Evolutionary conservation across 2,329 filamentous ascomycete species (phyloP).

Genomic region (Fusarium beomiforme): DNA sequence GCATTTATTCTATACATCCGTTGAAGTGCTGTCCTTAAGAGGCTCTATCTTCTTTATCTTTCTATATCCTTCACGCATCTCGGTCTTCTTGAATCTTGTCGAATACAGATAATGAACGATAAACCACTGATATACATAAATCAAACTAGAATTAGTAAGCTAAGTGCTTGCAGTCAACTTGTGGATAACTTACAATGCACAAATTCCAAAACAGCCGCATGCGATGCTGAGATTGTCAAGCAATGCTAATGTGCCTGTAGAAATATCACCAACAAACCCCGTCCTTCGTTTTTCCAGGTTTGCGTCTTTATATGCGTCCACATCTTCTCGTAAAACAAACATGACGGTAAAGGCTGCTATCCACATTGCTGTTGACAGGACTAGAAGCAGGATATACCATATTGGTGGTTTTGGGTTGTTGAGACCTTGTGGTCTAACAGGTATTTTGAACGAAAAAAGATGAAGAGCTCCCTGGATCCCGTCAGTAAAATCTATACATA

Average conservation of each 20-base stretch:
- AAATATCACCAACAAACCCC: background rate
- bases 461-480: conserved; percentile 11
- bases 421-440: conserved; percentile 2
- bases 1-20: background rate
- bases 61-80: conserved; percentile 20
- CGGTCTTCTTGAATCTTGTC: conserved; percentile 13
- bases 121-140: conserved; percentile 25
- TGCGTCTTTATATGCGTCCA: conserved; percentile 4
- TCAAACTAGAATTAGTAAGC: background rate
- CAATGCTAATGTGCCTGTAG: conserved; percentile 9
- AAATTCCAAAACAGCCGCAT: conserved; percentile 29
- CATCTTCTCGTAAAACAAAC: conserved; percentile 9
- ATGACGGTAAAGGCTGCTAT: conserved; percentile 13
- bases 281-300: background rate
- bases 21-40: background rate
- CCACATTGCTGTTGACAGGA: conserved; percentile 13
- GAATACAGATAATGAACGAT: conserved; percentile 12
- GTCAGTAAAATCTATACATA: background rate
- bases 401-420: conserved; percentile 4
- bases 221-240: conserved; percentile 24
- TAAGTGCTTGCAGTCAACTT: fast-evolving
- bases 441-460: conserved; percentile 6
- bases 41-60: conserved; percentile 13
- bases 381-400: conserved; percentile 21
- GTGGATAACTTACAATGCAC: conserved; percentile 12